A percentile compares a stretch with the other conserved stretches of the same genome.
Conservation (phyloP, 108 stramenopile species). For the Hondaea fermentalgiana region DNA sequence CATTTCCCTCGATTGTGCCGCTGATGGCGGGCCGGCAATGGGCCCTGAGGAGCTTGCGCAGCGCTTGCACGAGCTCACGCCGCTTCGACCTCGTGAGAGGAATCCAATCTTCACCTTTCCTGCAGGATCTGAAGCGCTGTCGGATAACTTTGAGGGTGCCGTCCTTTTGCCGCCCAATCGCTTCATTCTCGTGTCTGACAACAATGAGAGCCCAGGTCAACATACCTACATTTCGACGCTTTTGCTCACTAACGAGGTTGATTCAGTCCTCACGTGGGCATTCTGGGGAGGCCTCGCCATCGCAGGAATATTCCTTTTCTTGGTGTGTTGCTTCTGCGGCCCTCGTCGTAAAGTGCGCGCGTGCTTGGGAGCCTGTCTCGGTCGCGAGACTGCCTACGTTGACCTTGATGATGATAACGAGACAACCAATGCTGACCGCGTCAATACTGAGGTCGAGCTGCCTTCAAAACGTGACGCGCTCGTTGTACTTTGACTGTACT, state of each 20-base stretch:
- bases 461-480: too few species aligned
- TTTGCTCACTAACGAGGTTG: background rate
- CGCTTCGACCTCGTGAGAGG: background rate
- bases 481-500: too few species aligned
- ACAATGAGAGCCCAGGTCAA: background rate
- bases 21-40: background rate
- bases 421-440: background rate
- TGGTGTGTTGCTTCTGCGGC: background rate
- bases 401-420: background rate
- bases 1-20: background rate
- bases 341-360: background rate
- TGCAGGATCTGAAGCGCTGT: background rate
- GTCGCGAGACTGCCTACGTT: background rate
- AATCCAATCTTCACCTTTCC: background rate
- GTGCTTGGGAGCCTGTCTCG: background rate
- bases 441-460: too few species aligned
- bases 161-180: background rate
- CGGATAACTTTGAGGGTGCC: background rate
- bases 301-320: background rate
- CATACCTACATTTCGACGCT: background rate
- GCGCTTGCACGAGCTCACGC: background rate
- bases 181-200: background rate
- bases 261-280: background rate
- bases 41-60: background rate
- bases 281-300: background rate